Percentiles rank a stretch among this genome's conserved stretches.
Conservation (phyloP, 768 basidiomycete genomes). For the Hortiboletus flavorubellus region DNA sequence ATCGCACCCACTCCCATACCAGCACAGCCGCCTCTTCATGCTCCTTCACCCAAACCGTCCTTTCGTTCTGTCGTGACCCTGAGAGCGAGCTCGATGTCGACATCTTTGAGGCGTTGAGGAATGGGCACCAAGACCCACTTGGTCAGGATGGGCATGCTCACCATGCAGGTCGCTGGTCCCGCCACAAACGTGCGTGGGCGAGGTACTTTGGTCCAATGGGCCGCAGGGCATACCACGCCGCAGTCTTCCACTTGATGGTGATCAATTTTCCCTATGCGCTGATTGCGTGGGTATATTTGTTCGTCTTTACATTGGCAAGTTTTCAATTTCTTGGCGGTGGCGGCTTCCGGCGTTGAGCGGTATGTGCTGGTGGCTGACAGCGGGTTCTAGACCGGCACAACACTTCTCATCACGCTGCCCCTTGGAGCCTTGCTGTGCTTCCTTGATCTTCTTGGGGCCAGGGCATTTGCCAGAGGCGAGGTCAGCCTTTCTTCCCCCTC, state of each 20-base stretch:
- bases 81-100: constrained; percentile 41
- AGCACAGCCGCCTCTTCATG: constrained; percentile 45
- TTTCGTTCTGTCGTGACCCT: constrained; percentile 64
- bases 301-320: constrained; percentile 77
- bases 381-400: constrained; percentile 63
- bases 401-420: constrained; percentile 73
- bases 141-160: constrained; percentile 1
- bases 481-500: constrained; percentile 31
- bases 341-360: constrained; percentile 1
- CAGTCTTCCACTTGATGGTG: constrained; percentile 65
- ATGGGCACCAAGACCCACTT: constrained; percentile 20
- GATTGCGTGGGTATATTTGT: constrained; percentile 73
- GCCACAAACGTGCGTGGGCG: constrained; percentile 36
- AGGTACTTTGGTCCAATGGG: constrained; percentile 65
- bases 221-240: constrained; percentile 54
- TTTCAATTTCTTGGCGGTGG: background rate
- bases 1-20: constrained; percentile 55
- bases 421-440: constrained; percentile 77
- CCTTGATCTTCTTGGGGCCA: constrained; percentile 70
- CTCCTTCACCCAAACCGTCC: constrained; percentile 64
- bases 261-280: constrained; percentile 80
- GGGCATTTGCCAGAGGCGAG: constrained; percentile 69
- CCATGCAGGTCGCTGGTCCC: constrained; percentile 4
- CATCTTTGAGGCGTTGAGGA: constrained; percentile 18
- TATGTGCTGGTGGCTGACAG: constrained; percentile 17